Evolutionary conservation across 768 basidiomycete species (phyloP), one percentile per base, ranked within the genome.

Genomic region (Pulveroboletus ravenelii): DNA sequence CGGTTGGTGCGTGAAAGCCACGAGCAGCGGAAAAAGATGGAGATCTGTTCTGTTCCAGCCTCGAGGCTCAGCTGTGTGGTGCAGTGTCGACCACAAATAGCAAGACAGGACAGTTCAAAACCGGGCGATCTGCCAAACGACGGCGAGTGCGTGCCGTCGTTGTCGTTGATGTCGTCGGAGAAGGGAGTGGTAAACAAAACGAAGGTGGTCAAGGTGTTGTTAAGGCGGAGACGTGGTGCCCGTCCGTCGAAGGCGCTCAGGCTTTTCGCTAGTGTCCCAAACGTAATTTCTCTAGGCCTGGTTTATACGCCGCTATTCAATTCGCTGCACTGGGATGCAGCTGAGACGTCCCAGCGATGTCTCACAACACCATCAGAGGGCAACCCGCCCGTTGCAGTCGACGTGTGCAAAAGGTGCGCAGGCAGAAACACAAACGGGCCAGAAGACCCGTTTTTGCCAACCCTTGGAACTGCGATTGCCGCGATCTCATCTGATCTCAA

Each of bases 1-100:
- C 63, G 66, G 63, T 53, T 54, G 57, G 63, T 67, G 66, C 67
- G 66, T 63, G 66, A 67, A 66, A 53, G 51, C 59, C 66, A 69
- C 67, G 65, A 63, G 63, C 55, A 63, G 48, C 63, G 57, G 53
- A 57, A 62, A 63, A 63, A 63, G 58, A 65, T 53, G 52, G 54
- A 30, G 54, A 65, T 65, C 61, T 54, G 51, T 42, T 40, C 49
- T 36, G 47, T 44, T 41, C 41, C 52, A 57, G 66, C 66, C 64
- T 66, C 66, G 66, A 68, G 66, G 64, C 66, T 53, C 23, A 48
- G 60, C 59, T 53, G 52, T 53, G 53, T 29, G 39, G 51, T 45
- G 50, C 40, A 40, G 60, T 41, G 43, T 38, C 31, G 44, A 25
- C 62, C 61, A 14, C 63, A 60, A 60, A 55, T 52, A 49, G 62